A percentile compares a stretch with the other conserved stretches of the same genome.
These are phyloP conservation scores for Centaurea solstitialis DNA, from an alignment of 129 eudicot species.

Conservation along the genomic window DNA sequence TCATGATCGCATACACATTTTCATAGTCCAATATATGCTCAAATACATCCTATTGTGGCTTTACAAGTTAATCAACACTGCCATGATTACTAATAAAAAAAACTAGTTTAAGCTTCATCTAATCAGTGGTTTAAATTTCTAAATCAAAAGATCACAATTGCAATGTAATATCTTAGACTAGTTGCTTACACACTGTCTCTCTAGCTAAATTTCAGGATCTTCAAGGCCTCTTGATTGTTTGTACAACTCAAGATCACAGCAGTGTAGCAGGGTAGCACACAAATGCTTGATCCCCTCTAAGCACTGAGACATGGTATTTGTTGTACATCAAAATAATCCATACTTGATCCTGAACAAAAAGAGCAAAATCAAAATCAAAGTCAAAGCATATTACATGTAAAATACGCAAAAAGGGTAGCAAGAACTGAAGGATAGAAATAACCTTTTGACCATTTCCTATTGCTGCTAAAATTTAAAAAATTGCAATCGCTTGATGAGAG, in stretches of 20 bases:
- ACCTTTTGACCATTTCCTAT: slow-evolving; percentile 65
- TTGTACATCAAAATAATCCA: slow-evolving; percentile 55
- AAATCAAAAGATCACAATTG: neutral
- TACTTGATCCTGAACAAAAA: slow-evolving; percentile 43
- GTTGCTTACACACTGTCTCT: slow-evolving; percentile 87
- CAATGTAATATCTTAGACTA: slow-evolving; percentile 5
- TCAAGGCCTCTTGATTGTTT: slow-evolving; percentile 79
- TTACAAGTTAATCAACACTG: neutral
- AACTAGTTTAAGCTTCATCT: slow-evolving; percentile 6
- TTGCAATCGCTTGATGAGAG: slow-evolving; percentile 17
- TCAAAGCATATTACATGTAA: slow-evolving; percentile 6
- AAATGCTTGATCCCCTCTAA: slow-evolving; percentile 87
- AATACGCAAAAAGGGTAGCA: neutral
- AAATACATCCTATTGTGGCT: neutral
- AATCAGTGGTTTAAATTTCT: neutral
- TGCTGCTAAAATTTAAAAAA: slow-evolving; percentile 8
- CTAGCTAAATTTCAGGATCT: slow-evolving; percentile 89
- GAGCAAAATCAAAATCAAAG: neutral
- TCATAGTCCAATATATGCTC: slow-evolving; percentile 2
- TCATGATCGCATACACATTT: slow-evolving; percentile 2
- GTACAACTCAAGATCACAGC: slow-evolving; percentile 74
- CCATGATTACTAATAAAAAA: neutral
- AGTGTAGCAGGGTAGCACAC: slow-evolving; percentile 61
- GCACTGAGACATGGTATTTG: slow-evolving; percentile 86
- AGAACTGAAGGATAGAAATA: slow-evolving; percentile 8